Evolutionary conservation across 176 grass and related monocot species (phyloP).

Genomic region (Juncus inflexus): DNA sequence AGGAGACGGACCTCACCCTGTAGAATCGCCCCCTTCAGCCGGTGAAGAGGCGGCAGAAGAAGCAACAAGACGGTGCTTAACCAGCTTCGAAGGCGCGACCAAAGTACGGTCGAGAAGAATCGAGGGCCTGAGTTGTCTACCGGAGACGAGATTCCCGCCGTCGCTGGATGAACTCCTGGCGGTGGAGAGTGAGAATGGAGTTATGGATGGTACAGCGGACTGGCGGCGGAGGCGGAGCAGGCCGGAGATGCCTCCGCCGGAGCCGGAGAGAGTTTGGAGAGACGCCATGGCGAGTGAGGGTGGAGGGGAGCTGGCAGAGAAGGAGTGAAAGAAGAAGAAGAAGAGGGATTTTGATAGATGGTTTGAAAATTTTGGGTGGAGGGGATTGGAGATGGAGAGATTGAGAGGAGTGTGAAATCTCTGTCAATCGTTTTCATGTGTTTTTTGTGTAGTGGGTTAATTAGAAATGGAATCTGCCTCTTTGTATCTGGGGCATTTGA

Average conservation of each 20-base stretch:
- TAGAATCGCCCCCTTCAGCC: slow-evolving; percentile 43
- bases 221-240: slow-evolving; percentile 53
- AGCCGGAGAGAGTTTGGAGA: slow-evolving; percentile 48
- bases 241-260: slow-evolving; percentile 32
- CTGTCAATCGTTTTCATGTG: slow-evolving; percentile 12
- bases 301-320: neutral
- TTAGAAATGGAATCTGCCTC: too few relatives aligned
- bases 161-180: slow-evolving; percentile 25
- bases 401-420: slow-evolving; percentile 10
- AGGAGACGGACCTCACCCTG: slow-evolving; percentile 57
- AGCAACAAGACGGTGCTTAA: slow-evolving; percentile 25
- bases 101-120: slow-evolving; percentile 42
- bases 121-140: slow-evolving; percentile 65
- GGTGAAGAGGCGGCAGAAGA: slow-evolving; percentile 52
- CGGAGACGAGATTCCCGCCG: slow-evolving; percentile 59
- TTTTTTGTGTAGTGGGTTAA: neutral
- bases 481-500: too few relatives aligned
- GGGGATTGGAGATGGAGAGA: slow-evolving; percentile 34
- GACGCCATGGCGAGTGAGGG: slow-evolving; percentile 48
- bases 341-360: slow-evolving; percentile 23
- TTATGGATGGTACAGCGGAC: neutral
- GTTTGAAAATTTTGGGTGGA: slow-evolving; percentile 33
- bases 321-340: neutral
- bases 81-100: neutral
- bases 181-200: slow-evolving; percentile 15